Conservation (phyloP, 208 protist genomes). For the Blastocrithidia nonstop region DNA sequence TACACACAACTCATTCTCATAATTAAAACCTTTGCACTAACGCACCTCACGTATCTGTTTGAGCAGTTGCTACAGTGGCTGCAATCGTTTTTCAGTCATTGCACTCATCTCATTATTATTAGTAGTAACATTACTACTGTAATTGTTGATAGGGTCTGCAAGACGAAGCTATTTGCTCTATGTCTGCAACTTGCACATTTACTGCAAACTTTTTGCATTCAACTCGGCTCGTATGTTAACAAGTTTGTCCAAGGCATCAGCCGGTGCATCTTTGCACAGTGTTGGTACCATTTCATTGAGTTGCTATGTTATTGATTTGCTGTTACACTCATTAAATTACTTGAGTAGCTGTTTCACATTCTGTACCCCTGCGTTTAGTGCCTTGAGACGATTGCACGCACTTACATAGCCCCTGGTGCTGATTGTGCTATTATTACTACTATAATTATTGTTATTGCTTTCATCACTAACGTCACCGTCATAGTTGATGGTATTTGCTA, state of each 20-base stretch:
- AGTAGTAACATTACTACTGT: neutral
- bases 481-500: conserved; percentile 3
- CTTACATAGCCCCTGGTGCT: neutral
- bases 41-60: conserved; percentile 4
- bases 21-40: conserved; percentile 1
- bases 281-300: no score
- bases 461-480: conserved; percentile 1
- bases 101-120: neutral
- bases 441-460: neutral
- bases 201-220: neutral
- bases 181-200: conserved; percentile 1
- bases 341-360: conserved; percentile 13
- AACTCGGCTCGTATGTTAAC: conserved; percentile 5
- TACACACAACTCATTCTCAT: conserved; percentile 1
- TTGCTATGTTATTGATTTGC: no score
- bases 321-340: conserved; percentile 13
- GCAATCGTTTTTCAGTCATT: neutral
- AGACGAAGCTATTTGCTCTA: neutral
- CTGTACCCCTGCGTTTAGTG: conserved; percentile 8
- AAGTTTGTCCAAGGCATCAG: conserved; percentile 6
- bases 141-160: neutral
- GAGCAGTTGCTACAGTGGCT: conserved; percentile 7
- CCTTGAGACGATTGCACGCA: conserved; percentile 5
- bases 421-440: neutral
- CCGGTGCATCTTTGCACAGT: no score